Percentiles rank a stretch among this genome's conserved stretches.
phyloP scores from a whole-genome alignment of 164 flowering plant species.

The Houttuynia cordata region DNA sequence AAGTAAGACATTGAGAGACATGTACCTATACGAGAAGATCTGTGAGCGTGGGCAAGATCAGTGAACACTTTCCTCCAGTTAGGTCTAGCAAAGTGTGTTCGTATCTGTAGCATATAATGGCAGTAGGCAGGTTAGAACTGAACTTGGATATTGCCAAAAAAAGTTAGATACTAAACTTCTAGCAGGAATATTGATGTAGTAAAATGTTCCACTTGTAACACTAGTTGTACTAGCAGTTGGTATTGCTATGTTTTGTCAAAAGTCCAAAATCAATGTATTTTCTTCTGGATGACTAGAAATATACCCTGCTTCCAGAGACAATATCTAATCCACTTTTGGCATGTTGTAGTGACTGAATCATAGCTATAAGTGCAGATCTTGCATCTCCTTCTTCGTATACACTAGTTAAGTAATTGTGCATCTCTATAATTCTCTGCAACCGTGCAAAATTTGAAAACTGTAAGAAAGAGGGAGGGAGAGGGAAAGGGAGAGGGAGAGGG shows the following conservation, averaged over 20 bases:
- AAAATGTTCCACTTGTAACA: too few species aligned
- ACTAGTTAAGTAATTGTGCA: conserved; percentile 93
- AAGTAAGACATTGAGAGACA: background rate
- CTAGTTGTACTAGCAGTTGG: too few species aligned
- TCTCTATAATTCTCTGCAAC: conserved; percentile 66
- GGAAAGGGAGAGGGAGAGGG: background rate
- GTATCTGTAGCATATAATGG: conserved; percentile 42
- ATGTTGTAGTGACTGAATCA: conserved; percentile 88
- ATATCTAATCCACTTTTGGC: conserved; percentile 87
- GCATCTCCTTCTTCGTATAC: conserved; percentile 98
- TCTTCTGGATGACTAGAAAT: background rate
- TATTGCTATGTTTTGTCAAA: background rate
- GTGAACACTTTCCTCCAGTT: conserved; percentile 90
- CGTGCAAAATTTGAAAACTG: background rate
- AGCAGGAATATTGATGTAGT: too few species aligned
- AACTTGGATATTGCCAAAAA: background rate
- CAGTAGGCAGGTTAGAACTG: conserved; percentile 1
- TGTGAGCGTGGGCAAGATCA: conserved; percentile 37
- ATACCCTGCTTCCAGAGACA: conserved; percentile 80
- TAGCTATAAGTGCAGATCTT: conserved; percentile 82
- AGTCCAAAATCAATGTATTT: background rate
- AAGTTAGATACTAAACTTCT: background rate
- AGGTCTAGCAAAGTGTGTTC: conserved; percentile 90
- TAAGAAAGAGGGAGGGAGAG: background rate
- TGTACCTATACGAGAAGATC: conserved; percentile 54